Evolutionary conservation across 2,329 filamentous ascomycete genomes (phyloP).

Genomic region (Waltergamsia citrina): DNA sequence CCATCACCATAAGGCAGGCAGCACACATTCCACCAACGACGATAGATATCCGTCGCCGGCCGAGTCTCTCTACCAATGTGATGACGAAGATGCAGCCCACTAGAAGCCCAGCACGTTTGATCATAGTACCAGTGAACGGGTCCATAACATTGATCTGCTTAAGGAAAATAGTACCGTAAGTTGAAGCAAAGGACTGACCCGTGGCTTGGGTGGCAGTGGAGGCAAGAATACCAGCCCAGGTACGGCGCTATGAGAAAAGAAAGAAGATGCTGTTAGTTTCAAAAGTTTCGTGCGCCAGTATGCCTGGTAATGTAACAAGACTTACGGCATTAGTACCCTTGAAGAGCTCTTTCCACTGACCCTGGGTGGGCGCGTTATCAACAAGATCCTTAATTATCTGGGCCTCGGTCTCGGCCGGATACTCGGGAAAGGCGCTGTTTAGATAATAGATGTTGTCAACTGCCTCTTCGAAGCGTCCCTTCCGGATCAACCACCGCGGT

Average conservation of each 20-base stretch:
- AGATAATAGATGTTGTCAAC: conserved; percentile 8
- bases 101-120: conserved; percentile 11
- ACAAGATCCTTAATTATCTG: conserved; percentile 8
- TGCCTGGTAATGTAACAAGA: no score
- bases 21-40: conserved; percentile 1
- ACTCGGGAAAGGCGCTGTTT: conserved; percentile 5
- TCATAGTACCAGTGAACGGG: conserved; percentile 14
- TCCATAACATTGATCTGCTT: conserved; percentile 12
- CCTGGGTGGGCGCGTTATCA: conserved; percentile 9
- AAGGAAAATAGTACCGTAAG: conserved; percentile 13
- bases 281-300: neutral
- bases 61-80: neutral
- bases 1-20: conserved; percentile 13
- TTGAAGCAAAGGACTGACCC: conserved; percentile 11
- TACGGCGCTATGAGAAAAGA: neutral
- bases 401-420: conserved; percentile 9
- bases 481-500: conserved; percentile 12
- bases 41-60: neutral
- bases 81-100: conserved; percentile 10
- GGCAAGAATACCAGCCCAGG: conserved; percentile 1
- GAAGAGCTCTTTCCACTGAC: conserved; percentile 4
- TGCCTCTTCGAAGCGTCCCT: conserved; percentile 8
- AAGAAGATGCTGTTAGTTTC: neutral
- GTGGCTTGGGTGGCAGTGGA: conserved; percentile 8
- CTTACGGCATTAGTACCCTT: conserved; percentile 7